Conservation (phyloP, 192 early-diverging fungal species). For the Cladochytrium replicatum region DNA sequence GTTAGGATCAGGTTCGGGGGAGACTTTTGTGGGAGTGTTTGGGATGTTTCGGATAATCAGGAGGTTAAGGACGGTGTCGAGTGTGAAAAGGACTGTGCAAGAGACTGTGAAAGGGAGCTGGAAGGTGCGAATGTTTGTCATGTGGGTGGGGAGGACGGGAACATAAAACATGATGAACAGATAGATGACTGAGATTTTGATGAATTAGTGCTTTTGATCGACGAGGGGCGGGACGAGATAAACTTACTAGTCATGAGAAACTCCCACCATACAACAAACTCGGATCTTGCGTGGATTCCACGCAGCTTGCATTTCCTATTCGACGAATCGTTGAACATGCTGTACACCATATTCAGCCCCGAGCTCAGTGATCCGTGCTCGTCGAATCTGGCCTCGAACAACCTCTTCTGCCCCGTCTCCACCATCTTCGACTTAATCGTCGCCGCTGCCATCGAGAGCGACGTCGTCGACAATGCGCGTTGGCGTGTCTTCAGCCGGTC, state of each 20-base stretch:
- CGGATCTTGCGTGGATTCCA: slow-evolving; percentile 17
- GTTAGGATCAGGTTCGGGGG: too few relatives aligned
- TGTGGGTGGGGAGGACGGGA: slow-evolving; percentile 14
- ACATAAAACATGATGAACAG: slow-evolving; percentile 4
- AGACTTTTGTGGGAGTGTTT: too few relatives aligned
- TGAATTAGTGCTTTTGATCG: neutral
- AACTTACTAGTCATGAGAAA: slow-evolving; percentile 24
- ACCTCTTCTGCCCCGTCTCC: too few relatives aligned
- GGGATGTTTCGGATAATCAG: neutral
- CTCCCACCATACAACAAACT: slow-evolving; percentile 21
- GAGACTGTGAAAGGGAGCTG: neutral
- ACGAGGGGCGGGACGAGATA: neutral
- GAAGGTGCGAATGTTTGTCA: neutral
- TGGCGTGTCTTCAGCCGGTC: too few relatives aligned
- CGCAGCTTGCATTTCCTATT: too few relatives aligned
- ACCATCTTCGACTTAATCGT: too few relatives aligned
- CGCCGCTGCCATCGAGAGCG: too few relatives aligned
- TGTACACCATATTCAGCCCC: too few relatives aligned
- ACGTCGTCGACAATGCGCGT: too few relatives aligned
- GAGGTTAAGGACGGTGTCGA: slow-evolving; percentile 12
- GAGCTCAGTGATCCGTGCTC: too few relatives aligned
- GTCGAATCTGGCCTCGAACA: too few relatives aligned
- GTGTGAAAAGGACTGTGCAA: slow-evolving; percentile 9
- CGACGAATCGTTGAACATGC: too few relatives aligned
- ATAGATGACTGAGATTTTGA: slow-evolving; percentile 7